Percentiles rank a stretch among this genome's conserved stretches.
These are phyloP conservation scores for Barbarea vulgaris DNA, from an alignment of 345 rosid species.

Conservation along the genomic window DNA sequence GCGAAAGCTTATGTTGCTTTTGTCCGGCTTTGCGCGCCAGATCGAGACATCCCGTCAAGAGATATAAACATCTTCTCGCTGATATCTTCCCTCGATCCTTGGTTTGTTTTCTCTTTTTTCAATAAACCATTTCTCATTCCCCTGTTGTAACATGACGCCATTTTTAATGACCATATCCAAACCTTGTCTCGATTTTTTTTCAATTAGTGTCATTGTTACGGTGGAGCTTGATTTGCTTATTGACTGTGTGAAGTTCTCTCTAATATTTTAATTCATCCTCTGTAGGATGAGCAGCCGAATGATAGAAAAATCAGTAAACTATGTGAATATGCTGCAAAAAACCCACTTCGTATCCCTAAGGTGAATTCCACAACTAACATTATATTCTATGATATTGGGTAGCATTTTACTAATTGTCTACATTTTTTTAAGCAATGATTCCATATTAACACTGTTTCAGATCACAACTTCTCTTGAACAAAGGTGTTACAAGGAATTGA, in stretches of 20 bases:
- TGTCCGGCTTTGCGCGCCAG: constrained; percentile 64
- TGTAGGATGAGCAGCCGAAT: constrained; percentile 52
- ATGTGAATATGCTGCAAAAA: constrained; percentile 70
- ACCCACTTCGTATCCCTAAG: constrained; percentile 79
- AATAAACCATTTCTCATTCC: not conserved
- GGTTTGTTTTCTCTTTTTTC: constrained; percentile 37
- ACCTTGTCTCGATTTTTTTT: not conserved
- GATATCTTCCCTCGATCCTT: constrained; percentile 62
- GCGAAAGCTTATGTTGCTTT: constrained; percentile 63
- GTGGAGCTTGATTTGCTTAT: not conserved
- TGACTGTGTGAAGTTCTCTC: not conserved
- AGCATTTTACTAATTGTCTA: not conserved
- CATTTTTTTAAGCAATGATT: not conserved
- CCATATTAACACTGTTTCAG: constrained; percentile 43
- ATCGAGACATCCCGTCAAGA: constrained; percentile 76
- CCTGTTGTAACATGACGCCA: not conserved
- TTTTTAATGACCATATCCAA: not conserved
- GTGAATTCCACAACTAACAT: constrained; percentile 17
- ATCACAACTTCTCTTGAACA: constrained; percentile 75
- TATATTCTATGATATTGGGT: not conserved
- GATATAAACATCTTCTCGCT: constrained; percentile 69
- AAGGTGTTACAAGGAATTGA: constrained; percentile 76
- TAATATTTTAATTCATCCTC: not conserved
- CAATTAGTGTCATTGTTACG: not conserved
- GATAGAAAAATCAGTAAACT: constrained; percentile 54